Evolutionary conservation across 495 filamentous ascomycete genomes (phyloP).

Genomic region (Aspergillus avenaceus): DNA sequence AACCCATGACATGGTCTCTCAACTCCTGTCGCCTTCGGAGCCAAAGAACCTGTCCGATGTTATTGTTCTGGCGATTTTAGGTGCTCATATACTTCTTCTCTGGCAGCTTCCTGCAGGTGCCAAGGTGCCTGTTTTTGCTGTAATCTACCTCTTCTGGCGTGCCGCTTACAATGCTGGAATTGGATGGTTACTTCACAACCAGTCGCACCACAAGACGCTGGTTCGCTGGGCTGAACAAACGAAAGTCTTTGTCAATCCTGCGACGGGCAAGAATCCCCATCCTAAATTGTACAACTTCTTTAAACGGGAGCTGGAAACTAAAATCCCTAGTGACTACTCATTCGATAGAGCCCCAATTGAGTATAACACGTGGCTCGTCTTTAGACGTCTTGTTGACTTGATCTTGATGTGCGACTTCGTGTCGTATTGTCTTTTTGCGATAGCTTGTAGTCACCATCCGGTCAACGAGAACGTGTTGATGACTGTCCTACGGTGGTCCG

Average conservation of each 20-base stretch:
- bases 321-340: slow-evolving; percentile 89
- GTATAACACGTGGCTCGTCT: slow-evolving; percentile 98
- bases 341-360: slow-evolving; percentile 91
- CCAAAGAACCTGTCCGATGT: slow-evolving; percentile 91
- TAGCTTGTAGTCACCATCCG: slow-evolving; percentile 77
- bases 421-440: slow-evolving; percentile 92
- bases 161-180: slow-evolving; percentile 90
- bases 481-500: slow-evolving; percentile 71
- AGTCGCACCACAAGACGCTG: slow-evolving; percentile 82
- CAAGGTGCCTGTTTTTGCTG: slow-evolving; percentile 71
- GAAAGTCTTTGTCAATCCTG: slow-evolving; percentile 80
- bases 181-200: slow-evolving; percentile 79
- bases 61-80: slow-evolving; percentile 76
- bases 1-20: slow-evolving; percentile 98
- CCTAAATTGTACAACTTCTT: slow-evolving; percentile 77
- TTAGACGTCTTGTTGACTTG: slow-evolving; percentile 88
- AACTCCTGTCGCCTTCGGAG: slow-evolving; percentile 88
- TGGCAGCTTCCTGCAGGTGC: slow-evolving; percentile 64
- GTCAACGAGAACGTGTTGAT: slow-evolving; percentile 63
- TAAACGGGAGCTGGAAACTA: slow-evolving; percentile 85
- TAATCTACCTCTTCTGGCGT: slow-evolving; percentile 88
- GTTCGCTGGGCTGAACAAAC: slow-evolving; percentile 84
- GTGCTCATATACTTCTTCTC: slow-evolving; percentile 63
- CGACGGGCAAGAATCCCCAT: slow-evolving; percentile 72
- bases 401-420: slow-evolving; percentile 98